Base-by-base conservation (phyloP, 345 rosid species). In the Raphanus sativus region DNA sequence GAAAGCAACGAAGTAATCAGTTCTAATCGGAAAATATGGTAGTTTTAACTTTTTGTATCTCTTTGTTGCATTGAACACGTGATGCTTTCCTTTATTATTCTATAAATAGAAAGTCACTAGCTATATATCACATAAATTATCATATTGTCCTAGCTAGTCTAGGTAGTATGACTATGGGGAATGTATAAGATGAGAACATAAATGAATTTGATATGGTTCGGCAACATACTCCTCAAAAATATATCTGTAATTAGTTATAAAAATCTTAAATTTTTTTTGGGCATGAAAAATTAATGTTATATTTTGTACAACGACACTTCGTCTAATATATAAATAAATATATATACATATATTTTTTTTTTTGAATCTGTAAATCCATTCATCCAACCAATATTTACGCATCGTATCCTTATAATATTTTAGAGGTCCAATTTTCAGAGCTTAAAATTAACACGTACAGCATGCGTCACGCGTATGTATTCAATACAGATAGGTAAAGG, bases 31-130 rank as follows among this genome's bases (percentile, higher is more conserved):
- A 75, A 66, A 60, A 60, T 75, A 36, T 75, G 61, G 68, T 60
- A 60, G 12, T 11, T 48, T 21, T 75, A 30, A 61, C 40, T 48
- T 76, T 75, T 45, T 45, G 63, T 76, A 61, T 52, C 63, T 52
- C 63, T 76, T 76, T n/a, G 68, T 48, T 75, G 61, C 69, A 68
- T 66, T 29, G 62, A 59, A 9, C 79, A 67, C 67, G 61, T 75
- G 73, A 60, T 67, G 34, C 13, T 58, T 59, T 68, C 8, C 26
- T 17, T 67, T 60, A 21, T 21, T 48, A 5, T 67, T 67, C 79
- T 25, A 30, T 42, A 60, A 21, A 42, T 75, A 68, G 73, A 67
- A 67, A 75, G 67, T 60, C 73, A 68, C 28, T 48, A 75, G 59
- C 72, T 26, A 36, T 59, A 5, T 50, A 13, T 64, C 69, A 63